A percentile compares a stretch with the other conserved stretches of the same genome.
Conservation (phyloP, 352 stramenopile species). For the Phytophthora agathidicida region DNA sequence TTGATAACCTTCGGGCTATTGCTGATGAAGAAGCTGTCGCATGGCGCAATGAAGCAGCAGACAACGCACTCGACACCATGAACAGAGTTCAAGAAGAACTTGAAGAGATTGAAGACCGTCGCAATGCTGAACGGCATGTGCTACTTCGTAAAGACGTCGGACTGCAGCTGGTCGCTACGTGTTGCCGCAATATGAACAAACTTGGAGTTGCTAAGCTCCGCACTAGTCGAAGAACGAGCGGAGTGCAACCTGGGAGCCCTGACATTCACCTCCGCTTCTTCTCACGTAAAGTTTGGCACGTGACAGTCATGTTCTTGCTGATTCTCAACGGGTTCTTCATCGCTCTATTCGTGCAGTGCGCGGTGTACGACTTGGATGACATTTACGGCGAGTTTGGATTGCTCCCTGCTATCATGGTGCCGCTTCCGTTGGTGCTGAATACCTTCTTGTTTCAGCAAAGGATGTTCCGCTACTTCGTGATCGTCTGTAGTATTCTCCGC, state of each 20-base stretch:
- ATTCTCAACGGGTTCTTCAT: constrained; percentile 80
- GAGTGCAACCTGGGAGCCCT: constrained; percentile 10
- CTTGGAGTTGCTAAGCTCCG: not conserved
- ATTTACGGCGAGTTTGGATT: constrained; percentile 43
- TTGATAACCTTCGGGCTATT: constrained; percentile 13
- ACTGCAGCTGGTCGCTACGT: constrained; percentile 30
- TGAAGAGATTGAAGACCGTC: constrained; percentile 29
- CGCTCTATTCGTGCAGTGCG: constrained; percentile 65
- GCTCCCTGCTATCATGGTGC: constrained; percentile 36
- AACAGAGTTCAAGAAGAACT: constrained; percentile 31
- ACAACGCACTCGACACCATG: constrained; percentile 21
- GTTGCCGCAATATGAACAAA: constrained; percentile 27
- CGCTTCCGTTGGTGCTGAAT: constrained; percentile 55
- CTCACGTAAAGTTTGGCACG: constrained; percentile 70
- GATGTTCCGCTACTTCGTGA: constrained; percentile 70
- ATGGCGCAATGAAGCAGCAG: constrained; percentile 27
- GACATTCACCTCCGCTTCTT: constrained; percentile 47
- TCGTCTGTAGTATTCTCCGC: constrained; percentile 58
- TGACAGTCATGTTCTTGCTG: constrained; percentile 61
- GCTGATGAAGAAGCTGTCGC: constrained; percentile 24
- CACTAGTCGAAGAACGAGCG: not conserved
- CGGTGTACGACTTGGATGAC: constrained; percentile 51
- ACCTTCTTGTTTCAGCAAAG: constrained; percentile 59
- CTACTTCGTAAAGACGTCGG: constrained; percentile 27
- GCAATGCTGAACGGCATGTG: constrained; percentile 11